Evolutionary conservation across 352 stramenopile species (phyloP).

Genomic region (Phytopythium boreale): DNA sequence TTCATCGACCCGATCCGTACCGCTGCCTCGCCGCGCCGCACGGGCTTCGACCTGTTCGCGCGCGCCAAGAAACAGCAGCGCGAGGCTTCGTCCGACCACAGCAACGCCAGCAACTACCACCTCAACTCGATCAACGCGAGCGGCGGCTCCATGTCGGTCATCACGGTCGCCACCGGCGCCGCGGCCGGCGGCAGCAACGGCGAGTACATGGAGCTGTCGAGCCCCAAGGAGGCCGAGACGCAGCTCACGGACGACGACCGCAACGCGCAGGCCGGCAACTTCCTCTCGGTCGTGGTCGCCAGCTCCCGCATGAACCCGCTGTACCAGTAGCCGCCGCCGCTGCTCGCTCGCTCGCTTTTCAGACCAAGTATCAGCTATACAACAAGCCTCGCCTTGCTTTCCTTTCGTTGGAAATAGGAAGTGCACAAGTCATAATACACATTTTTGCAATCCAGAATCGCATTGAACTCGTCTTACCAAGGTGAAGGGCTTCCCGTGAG

Average conservation of each 20-base stretch:
- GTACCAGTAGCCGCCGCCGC: constrained; percentile 28
- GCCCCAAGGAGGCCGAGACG: constrained; percentile 39
- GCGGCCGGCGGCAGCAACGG: constrained; percentile 20
- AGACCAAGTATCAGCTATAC: neutral
- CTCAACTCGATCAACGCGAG: neutral
- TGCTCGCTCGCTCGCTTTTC: neutral
- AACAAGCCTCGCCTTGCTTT: neutral
- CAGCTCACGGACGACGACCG: constrained; percentile 40
- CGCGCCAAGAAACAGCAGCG: constrained; percentile 8
- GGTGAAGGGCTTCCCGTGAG: neutral
- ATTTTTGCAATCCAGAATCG: constrained; percentile 1
- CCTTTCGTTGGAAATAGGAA: neutral
- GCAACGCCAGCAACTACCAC: constrained; percentile 1
- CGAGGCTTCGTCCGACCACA: constrained; percentile 12
- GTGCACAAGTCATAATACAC: constrained; percentile 1
- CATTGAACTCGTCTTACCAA: neutral
- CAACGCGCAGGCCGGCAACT: constrained; percentile 23
- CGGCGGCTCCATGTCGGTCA: constrained; percentile 2
- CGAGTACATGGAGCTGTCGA: constrained; percentile 38
- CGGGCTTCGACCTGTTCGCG: constrained; percentile 15
- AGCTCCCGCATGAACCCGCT: constrained; percentile 59
- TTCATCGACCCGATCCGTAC: constrained; percentile 62
- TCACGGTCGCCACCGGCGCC: neutral
- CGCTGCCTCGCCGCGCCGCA: constrained; percentile 19
- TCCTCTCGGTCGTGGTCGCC: constrained; percentile 60